These are phyloP conservation scores for Peterozyma xylosa DNA, from an alignment of 805 yeast species.

Conservation along the genomic window DNA sequence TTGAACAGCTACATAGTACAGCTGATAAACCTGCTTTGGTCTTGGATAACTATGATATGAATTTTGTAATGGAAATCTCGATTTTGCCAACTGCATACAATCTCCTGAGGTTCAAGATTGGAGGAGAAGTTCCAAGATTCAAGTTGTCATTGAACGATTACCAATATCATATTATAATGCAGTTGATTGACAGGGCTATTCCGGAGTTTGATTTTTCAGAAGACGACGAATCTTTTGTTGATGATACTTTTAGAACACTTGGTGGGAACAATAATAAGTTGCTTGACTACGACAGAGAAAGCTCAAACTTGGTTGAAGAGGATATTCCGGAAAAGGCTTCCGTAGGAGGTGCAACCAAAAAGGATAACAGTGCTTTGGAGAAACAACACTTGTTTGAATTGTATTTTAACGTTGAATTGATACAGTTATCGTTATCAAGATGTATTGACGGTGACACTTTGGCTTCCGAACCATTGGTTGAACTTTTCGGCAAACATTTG, in stretches of 20 bases:
- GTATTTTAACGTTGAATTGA: slow-evolving; percentile 57
- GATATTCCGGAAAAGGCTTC: slow-evolving; percentile 10
- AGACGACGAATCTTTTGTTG: slow-evolving; percentile 25
- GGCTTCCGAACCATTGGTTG: slow-evolving; percentile 62
- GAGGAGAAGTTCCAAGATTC: slow-evolving; percentile 72
- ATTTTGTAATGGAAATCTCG: slow-evolving; percentile 70
- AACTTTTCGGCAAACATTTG: slow-evolving; percentile 61
- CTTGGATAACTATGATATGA: slow-evolving; percentile 69
- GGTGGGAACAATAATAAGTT: slow-evolving; percentile 10
- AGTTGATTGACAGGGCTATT: slow-evolving; percentile 58
- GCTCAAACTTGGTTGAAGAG: slow-evolving; percentile 17
- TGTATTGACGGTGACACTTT: slow-evolving; percentile 58
- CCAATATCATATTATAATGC: slow-evolving; percentile 85
- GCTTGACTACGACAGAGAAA: slow-evolving; percentile 5
- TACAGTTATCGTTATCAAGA: slow-evolving; percentile 54
- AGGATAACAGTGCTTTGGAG: slow-evolving; percentile 7
- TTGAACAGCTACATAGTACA: slow-evolving; percentile 56
- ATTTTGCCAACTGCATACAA: slow-evolving; percentile 76
- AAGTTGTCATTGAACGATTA: slow-evolving; percentile 73
- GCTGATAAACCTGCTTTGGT: slow-evolving; percentile 48
- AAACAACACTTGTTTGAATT: slow-evolving; percentile 67
- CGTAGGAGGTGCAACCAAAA: neutral
- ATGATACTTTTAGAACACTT: slow-evolving; percentile 24
- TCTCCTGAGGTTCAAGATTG: slow-evolving; percentile 63
- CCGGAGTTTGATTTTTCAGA: slow-evolving; percentile 40